phyloP scores from a whole-genome alignment of 2,329 filamentous ascomycete genomes.

The Gyromitra esculenta region DNA sequence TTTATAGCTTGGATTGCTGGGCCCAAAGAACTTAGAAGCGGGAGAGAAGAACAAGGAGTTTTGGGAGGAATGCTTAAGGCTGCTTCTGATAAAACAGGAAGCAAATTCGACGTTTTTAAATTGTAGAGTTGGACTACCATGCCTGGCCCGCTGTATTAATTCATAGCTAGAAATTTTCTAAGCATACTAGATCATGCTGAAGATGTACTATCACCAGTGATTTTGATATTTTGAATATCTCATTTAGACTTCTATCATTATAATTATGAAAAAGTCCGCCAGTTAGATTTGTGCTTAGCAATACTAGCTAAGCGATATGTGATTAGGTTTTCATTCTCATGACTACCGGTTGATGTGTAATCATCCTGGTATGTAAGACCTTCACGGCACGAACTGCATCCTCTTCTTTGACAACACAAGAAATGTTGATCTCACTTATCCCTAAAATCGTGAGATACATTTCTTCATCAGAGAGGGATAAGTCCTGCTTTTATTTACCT shows the following conservation, averaged over 20 bases:
- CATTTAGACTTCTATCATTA: too few species aligned
- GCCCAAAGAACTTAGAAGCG: conserved; percentile 77
- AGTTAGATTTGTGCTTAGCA: too few species aligned
- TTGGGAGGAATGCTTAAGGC: conserved; percentile 74
- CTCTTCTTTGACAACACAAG: conserved; percentile 90
- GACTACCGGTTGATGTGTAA: conserved; percentile 69
- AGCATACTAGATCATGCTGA: not conserved
- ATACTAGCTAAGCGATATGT: too few species aligned
- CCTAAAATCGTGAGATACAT: conserved; percentile 65
- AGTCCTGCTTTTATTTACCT: conserved; percentile 65
- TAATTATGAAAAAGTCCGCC: too few species aligned
- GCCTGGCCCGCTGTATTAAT: not conserved
- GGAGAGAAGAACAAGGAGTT: conserved; percentile 77
- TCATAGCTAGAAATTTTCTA: not conserved
- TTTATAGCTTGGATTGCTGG: conserved; percentile 86
- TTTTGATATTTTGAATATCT: too few species aligned
- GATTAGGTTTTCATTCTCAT: too few species aligned
- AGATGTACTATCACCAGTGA: not conserved
- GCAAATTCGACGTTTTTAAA: conserved; percentile 66
- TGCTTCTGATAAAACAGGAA: conserved; percentile 68
- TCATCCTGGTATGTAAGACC: conserved; percentile 94
- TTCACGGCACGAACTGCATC: conserved; percentile 95
- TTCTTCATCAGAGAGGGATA: too few species aligned
- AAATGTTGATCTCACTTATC: conserved; percentile 98
- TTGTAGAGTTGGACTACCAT: conserved; percentile 60